These are phyloP conservation scores for Priceomyces melissophilus DNA, from an alignment of 805 yeast species.

Conservation along the genomic window DNA sequence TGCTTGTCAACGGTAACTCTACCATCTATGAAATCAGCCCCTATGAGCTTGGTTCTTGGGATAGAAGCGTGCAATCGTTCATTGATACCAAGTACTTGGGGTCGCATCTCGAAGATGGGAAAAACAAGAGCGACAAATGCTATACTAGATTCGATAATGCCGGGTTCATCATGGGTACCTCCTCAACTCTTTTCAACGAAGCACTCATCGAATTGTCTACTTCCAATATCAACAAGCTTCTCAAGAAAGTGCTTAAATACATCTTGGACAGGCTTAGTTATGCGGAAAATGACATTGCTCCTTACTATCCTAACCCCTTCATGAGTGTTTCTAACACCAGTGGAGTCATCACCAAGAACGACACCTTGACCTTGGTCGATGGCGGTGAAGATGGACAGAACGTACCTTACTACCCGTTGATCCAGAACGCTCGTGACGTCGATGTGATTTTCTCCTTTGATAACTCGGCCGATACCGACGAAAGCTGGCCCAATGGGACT, in stretches of 20 bases:
- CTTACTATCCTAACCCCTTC: conserved; percentile 41
- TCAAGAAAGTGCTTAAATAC: conserved; percentile 21
- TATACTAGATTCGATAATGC: conserved; percentile 34
- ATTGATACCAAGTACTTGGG: conserved; percentile 30
- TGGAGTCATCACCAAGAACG: conserved; percentile 17
- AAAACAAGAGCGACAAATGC: conserved; percentile 15
- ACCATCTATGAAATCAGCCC: conserved; percentile 48
- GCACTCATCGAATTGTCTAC: conserved; percentile 22
- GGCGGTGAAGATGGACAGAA: conserved; percentile 45
- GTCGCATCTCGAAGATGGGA: conserved; percentile 20
- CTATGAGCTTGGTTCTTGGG: conserved; percentile 43
- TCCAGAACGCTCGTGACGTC: conserved; percentile 32
- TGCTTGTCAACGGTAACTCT: conserved; percentile 58
- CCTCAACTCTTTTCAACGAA: conserved; percentile 37
- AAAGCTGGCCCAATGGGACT: conserved; percentile 44
- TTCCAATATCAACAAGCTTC: conserved; percentile 17
- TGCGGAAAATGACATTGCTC: conserved; percentile 34
- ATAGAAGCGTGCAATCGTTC: conserved; percentile 31
- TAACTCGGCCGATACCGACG: conserved; percentile 36
- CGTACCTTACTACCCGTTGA: conserved; percentile 39
- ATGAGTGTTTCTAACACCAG: conserved; percentile 4
- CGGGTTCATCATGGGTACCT: conserved; percentile 40
- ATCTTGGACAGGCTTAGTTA: conserved; percentile 23
- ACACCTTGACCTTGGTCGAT: conserved; percentile 36
- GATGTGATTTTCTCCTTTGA: conserved; percentile 43